Base-by-base conservation (phyloP, 2,329 filamentous ascomycete genomes). In the Fusarium abutilonis region DNA sequence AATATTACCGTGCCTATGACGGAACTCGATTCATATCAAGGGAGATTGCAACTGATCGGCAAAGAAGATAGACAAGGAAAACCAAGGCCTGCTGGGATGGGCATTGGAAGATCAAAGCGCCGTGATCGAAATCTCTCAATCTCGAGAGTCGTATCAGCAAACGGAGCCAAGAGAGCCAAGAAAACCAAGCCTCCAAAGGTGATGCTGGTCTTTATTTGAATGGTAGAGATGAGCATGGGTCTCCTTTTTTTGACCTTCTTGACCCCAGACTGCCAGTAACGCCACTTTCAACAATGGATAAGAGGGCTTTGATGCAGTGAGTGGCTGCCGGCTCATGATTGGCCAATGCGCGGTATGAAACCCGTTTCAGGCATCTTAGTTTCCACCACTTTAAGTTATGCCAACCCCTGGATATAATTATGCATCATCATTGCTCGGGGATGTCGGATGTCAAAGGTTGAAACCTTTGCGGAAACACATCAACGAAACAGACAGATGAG, bases 351-450 rank as follows among this genome's bases (percentile, higher is more conserved):
- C 9, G 3, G 59, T 32, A 45, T 66, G 66, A 69, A 70, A 69
- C 66, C 51, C 61, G 68, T 70, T 68, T 70, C 68, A 70, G 67
- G 62, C 65, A 68, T 68, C 42, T 47, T 64, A 58, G 48, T 44
- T 46, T 52, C 31, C 17, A 47, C 49, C 47, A 56, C 31, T 34
- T n/a, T 14, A n/a, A 34, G 28, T 39, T 45, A 43, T 39, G 44
- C 43, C 41, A 48, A 46, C 56, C 63, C 65, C 55, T 67, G 56
- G 44, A 31, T 63, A 63, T 60, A 54, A 15, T 57, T 51, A 53
- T 52, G 53, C 56, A 40, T 29, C 43, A 39, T 38, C 44, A 11
- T 56, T 44, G 52, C 50, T 59, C 56, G 39, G 41, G 40, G 31
- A 34, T 7, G 31, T n/a, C 31, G 31, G 31, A 23, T 26, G 10